Evolutionary conservation across 2,329 filamentous ascomycete species (phyloP).

Genomic region (Aphanocladium album): DNA sequence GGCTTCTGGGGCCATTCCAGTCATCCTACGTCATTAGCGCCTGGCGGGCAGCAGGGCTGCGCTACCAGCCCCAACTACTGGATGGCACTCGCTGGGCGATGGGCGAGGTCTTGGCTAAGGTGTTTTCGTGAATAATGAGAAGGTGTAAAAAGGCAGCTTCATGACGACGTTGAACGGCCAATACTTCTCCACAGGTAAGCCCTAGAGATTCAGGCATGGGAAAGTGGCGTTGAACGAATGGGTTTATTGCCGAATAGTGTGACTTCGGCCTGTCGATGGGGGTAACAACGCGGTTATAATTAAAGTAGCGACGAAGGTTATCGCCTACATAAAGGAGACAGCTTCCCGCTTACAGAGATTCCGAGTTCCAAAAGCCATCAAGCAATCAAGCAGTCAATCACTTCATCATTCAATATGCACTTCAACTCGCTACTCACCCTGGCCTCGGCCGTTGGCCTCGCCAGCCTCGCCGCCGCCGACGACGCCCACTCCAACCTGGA

Average conservation of each 20-base stretch:
- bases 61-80: conserved; percentile 26
- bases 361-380: too few relatives aligned
- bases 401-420: neutral
- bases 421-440: conserved; percentile 1
- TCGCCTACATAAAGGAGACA: neutral
- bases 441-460: conserved; percentile 2
- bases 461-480: neutral
- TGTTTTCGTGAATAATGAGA: neutral
- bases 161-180: neutral
- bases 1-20: conserved; percentile 1
- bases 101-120: neutral
- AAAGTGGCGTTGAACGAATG: neutral
- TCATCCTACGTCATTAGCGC: conserved; percentile 8
- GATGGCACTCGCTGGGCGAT: neutral
- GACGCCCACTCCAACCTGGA: conserved; percentile 14
- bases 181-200: conserved; percentile 6
- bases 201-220: neutral
- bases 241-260: neutral
- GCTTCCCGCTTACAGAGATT: too few relatives aligned
- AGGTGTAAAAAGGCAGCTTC: neutral
- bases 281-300: neutral
- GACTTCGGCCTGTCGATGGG: neutral
- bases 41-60: neutral
- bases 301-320: neutral
- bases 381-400: too few relatives aligned